A percentile compares a stretch with the other conserved stretches of the same genome.
These are phyloP conservation scores for Penstemon newberryi DNA, from an alignment of 257 asterid genomes.

Conservation along the genomic window DNA sequence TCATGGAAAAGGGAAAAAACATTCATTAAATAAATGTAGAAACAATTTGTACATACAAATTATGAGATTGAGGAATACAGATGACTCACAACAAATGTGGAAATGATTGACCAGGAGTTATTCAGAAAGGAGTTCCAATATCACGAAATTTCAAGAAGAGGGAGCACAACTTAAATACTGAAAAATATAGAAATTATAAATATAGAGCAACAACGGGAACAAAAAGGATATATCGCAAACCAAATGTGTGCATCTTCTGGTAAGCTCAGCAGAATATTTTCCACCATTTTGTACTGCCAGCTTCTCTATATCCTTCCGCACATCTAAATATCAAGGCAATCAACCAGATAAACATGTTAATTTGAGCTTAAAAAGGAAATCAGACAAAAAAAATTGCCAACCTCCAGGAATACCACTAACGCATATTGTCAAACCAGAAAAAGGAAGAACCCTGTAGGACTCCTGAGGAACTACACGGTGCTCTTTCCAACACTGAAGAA, in stretches of 20 bases:
- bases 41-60: constrained; percentile 15
- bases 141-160: constrained; percentile 1
- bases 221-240: constrained; percentile 83
- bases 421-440: constrained; percentile 78
- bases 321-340: constrained; percentile 46
- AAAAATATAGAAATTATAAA: constrained; percentile 18
- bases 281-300: constrained; percentile 79
- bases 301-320: constrained; percentile 77
- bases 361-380: constrained; percentile 18
- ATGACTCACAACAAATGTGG: constrained; percentile 24
- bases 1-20: constrained; percentile 19
- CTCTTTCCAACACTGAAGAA: constrained; percentile 96
- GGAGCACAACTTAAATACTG: constrained; percentile 3
- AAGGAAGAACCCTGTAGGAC: constrained; percentile 79
- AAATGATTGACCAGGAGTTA: neutral
- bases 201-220: constrained; percentile 19
- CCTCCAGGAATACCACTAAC: constrained; percentile 88
- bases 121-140: constrained; percentile 12
- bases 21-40: constrained; percentile 18
- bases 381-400: constrained; percentile 31
- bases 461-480: constrained; percentile 96
- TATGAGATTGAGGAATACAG: neutral
- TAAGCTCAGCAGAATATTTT: constrained; percentile 84
- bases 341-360: constrained; percentile 19
- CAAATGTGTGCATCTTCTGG: constrained; percentile 89